Percentiles rank a stretch among this genome's conserved stretches.
Conservation (phyloP, 371 early-diverging fungal genomes). For the Mucor mucedo region DNA sequence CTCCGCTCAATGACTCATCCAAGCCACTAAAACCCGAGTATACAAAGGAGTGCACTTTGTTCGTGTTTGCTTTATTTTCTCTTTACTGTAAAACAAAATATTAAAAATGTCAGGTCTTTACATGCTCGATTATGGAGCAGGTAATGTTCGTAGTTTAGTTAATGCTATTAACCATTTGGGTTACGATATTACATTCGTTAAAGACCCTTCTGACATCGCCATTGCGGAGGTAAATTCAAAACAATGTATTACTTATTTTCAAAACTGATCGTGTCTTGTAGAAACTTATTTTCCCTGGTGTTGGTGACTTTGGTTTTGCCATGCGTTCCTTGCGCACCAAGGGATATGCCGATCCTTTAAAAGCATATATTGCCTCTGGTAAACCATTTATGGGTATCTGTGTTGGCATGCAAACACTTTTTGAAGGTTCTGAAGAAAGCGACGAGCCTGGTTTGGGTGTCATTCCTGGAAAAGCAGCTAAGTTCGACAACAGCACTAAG, state of each 20-base stretch:
- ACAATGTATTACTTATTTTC: background rate
- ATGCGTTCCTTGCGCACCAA: conserved; percentile 79
- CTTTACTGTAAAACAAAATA: background rate
- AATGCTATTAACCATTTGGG: conserved; percentile 93
- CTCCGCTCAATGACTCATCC: conserved; percentile 23
- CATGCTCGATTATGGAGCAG: conserved; percentile 97
- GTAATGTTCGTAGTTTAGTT: conserved; percentile 94
- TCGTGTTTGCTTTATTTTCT: background rate
- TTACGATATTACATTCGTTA: conserved; percentile 78
- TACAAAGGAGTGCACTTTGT: background rate
- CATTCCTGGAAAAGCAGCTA: conserved; percentile 73
- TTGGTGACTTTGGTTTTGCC: conserved; percentile 95
- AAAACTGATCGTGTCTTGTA: conserved; percentile 29
- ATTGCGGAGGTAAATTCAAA: conserved; percentile 81
- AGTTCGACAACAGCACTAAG: conserved; percentile 72
- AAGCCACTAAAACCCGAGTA: conserved; percentile 14
- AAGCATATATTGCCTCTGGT: conserved; percentile 81
- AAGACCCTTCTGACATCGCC: conserved; percentile 77
- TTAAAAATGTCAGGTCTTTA: conserved; percentile 63
- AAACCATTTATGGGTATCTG: conserved; percentile 97
- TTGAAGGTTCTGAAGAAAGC: conserved; percentile 90
- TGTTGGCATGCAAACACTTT: conserved; percentile 97
- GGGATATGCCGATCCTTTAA: conserved; percentile 82
- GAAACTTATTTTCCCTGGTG: conserved; percentile 98
- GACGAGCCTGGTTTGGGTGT: conserved; percentile 85